Evolutionary conservation across 2,329 filamentous ascomycete genomes (phyloP).

Genomic region (Chaetomiaceae sp.): DNA sequence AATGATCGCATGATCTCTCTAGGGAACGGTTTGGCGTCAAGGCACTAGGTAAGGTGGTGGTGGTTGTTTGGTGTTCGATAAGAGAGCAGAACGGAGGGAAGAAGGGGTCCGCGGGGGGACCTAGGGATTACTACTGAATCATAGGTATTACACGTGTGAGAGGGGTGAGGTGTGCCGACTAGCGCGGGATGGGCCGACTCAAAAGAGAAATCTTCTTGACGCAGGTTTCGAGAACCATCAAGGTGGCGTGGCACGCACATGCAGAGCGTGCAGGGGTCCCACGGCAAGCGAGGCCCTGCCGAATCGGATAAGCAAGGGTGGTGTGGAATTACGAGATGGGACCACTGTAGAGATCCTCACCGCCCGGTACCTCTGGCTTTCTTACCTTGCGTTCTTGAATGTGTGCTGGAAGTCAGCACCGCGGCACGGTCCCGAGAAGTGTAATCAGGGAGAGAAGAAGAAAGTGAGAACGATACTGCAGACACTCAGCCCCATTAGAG

Average conservation of each 20-base stretch:
- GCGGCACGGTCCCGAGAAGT: neutral
- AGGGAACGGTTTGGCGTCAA: neutral
- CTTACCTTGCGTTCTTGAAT: neutral
- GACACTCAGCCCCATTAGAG: too few relatives aligned
- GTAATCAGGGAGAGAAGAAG: too few relatives aligned
- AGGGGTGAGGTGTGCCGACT: neutral
- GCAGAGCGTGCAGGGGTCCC: neutral
- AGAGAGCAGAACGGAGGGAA: slow-evolving; percentile 3
- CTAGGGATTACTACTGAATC: slow-evolving; percentile 11
- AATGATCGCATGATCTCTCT: slow-evolving; percentile 49
- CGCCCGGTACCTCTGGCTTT: slow-evolving; percentile 2
- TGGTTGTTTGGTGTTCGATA: neutral
- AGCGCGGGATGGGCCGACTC: neutral
- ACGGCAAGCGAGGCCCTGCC: slow-evolving; percentile 12
- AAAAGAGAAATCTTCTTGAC: slow-evolving; percentile 4
- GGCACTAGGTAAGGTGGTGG: neutral
- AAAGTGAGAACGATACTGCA: too few relatives aligned
- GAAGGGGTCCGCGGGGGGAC: slow-evolving; percentile 10
- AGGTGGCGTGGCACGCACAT: slow-evolving; percentile 9
- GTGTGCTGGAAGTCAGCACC: neutral
- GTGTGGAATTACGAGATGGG: slow-evolving; percentile 3
- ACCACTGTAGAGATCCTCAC: slow-evolving; percentile 7
- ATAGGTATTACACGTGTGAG: neutral
- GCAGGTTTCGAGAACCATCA: slow-evolving; percentile 8
- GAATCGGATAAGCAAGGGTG: slow-evolving; percentile 8